These are phyloP conservation scores for Aspergillus novoparasiticus DNA, from an alignment of 2,329 filamentous ascomycete genomes.

Conservation along the genomic window DNA sequence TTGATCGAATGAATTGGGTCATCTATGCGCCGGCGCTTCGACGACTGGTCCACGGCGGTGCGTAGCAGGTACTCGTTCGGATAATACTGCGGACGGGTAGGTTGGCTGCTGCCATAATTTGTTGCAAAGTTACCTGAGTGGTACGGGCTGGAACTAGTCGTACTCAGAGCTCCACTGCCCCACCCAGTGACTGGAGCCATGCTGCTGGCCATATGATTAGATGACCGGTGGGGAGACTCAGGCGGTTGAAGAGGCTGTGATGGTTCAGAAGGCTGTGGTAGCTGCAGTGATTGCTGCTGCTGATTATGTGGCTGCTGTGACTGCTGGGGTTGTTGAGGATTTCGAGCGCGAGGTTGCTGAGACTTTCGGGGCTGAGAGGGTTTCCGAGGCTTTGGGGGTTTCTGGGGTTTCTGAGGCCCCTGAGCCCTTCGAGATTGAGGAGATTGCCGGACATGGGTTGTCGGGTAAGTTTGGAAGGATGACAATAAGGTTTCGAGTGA, in stretches of 20 bases:
- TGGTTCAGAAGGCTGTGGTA: neutral
- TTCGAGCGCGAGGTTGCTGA: neutral
- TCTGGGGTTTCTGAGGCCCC: neutral
- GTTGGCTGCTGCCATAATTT: neutral
- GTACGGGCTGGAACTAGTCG: neutral
- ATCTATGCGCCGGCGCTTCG: constrained; percentile 3
- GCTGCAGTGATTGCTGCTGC: neutral
- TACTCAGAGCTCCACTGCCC: neutral
- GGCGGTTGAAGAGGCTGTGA: neutral
- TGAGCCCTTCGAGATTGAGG: neutral
- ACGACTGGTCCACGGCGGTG: neutral
- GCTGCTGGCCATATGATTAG: neutral
- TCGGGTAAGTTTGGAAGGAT: neutral
- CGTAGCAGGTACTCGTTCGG: neutral
- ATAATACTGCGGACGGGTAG: neutral
- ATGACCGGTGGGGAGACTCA: neutral
- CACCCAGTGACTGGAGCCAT: neutral
- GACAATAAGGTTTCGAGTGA: neutral
- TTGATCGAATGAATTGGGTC: neutral
- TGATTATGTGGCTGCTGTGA: no score
- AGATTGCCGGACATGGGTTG: neutral
- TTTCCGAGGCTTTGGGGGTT: neutral
- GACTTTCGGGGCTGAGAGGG: neutral
- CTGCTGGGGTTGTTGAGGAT: neutral
- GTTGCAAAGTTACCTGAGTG: neutral